These are phyloP conservation scores for Lithocarpus polystachyus DNA, from an alignment of 306 rosid species.

Conservation along the genomic window DNA sequence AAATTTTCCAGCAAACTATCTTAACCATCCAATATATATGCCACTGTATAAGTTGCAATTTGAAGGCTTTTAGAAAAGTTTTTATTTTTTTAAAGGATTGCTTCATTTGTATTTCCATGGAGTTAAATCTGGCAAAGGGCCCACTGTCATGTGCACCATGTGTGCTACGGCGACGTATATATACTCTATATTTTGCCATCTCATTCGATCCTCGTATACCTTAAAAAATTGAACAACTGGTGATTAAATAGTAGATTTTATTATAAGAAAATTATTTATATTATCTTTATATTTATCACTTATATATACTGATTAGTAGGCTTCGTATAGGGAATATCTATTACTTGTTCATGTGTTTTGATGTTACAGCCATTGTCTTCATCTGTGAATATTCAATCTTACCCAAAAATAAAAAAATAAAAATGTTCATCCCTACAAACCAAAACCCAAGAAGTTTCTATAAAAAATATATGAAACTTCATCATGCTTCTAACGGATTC, in stretches of 20 bases:
- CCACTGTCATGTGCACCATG: slow-evolving; percentile 19
- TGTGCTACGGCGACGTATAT: background rate
- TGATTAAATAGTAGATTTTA: background rate
- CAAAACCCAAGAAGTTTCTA: background rate
- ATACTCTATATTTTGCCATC: too few relatives aligned
- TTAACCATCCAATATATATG: too few relatives aligned
- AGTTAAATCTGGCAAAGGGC: background rate
- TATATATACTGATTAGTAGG: too few relatives aligned
- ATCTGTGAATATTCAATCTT: slow-evolving; percentile 34
- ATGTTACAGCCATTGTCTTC: slow-evolving; percentile 35
- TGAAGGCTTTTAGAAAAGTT: background rate
- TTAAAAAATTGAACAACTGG: background rate
- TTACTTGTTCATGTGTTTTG: slow-evolving; percentile 3
- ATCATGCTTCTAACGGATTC: slow-evolving; percentile 2
- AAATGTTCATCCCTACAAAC: background rate
- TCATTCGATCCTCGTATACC: too few relatives aligned
- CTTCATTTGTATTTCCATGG: too few relatives aligned
- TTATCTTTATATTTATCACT: too few relatives aligned
- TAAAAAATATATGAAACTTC: slow-evolving; percentile 18
- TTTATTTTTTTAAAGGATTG: too few relatives aligned
- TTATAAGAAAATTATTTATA: background rate
- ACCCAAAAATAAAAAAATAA: slow-evolving; percentile 20
- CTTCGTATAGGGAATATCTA: background rate
- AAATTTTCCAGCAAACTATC: too few relatives aligned
- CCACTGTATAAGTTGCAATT: background rate